A percentile compares a stretch with the other conserved stretches of the same genome.
These are phyloP conservation scores for Magnolia kwangsiensis DNA, from an alignment of 164 flowering plant species.

Conservation along the genomic window DNA sequence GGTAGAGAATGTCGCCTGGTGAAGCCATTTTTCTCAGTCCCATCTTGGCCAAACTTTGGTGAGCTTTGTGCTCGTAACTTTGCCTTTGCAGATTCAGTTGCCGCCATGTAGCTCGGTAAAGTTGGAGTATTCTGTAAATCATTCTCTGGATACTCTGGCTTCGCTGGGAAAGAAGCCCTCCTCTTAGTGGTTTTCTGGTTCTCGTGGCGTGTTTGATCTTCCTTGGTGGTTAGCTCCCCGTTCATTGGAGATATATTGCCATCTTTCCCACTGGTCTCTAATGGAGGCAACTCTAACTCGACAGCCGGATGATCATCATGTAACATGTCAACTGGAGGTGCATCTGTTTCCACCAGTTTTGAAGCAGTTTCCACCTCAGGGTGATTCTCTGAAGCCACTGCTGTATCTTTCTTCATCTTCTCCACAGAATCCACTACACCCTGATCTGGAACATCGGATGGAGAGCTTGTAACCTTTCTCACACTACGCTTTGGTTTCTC, in stretches of 20 bases:
- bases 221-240: conserved; percentile 39
- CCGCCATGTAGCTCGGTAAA: conserved; percentile 89
- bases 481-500: conserved; percentile 44
- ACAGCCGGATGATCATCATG: conserved; percentile 21
- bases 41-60: conserved; percentile 42
- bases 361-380: conserved; percentile 10
- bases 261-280: conserved; percentile 38
- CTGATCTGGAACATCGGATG: conserved; percentile 23
- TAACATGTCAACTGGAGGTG: conserved; percentile 7
- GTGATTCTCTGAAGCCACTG: neutral
- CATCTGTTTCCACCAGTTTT: conserved; percentile 12
- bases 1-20: conserved; percentile 72
- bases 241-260: conserved; percentile 28
- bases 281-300: conserved; percentile 31
- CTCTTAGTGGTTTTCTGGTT: conserved; percentile 43
- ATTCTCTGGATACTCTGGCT: conserved; percentile 62
- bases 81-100: conserved; percentile 83
- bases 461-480: conserved; percentile 23
- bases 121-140: conserved; percentile 54
- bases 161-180: conserved; percentile 53
- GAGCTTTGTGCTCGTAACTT: conserved; percentile 65
- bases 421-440: conserved; percentile 18
- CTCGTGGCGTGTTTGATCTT: conserved; percentile 40
- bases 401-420: conserved; percentile 34
- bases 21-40: conserved; percentile 39